Percentiles rank a stretch among this genome's conserved stretches.
phyloP scores from a whole-genome alignment of 352 stramenopile genomes.

The Aphanomyces euteiches region DNA sequence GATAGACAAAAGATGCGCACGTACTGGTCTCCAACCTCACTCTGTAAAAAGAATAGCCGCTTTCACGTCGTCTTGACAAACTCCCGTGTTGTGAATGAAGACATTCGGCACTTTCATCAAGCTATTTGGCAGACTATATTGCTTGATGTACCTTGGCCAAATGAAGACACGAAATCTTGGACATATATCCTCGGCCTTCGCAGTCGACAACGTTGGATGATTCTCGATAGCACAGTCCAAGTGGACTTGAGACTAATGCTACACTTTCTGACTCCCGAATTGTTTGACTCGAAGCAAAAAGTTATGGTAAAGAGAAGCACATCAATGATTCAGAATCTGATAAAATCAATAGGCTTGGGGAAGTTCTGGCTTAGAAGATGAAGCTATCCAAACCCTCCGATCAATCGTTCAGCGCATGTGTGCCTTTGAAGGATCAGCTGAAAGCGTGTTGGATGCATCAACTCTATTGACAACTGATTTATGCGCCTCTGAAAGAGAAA shows the following conservation, averaged over 20 bases:
- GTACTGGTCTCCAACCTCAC: conserved; percentile 41
- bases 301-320: conserved; percentile 50
- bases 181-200: conserved; percentile 46
- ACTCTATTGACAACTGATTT: neutral
- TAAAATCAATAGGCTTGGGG: conserved; percentile 15
- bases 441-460: neutral
- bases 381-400: conserved; percentile 1
- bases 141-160: conserved; percentile 20
- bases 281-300: conserved; percentile 68
- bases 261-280: conserved; percentile 60
- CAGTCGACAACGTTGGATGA: conserved; percentile 60
- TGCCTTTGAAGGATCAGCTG: neutral
- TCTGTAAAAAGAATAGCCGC: conserved; percentile 33
- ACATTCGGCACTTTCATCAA: conserved; percentile 39
- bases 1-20: conserved; percentile 44
- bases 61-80: conserved; percentile 56
- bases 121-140: conserved; percentile 49
- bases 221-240: conserved; percentile 35
- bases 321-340: neutral
- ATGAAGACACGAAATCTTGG: conserved; percentile 2
- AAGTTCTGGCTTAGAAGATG: conserved; percentile 8
- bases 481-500: neutral
- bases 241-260: conserved; percentile 51
- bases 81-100: conserved; percentile 55
- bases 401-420: neutral